A percentile compares a stretch with the other conserved stretches of the same genome.
These are phyloP conservation scores for Colletotrichum graminicola DNA, from an alignment of 2,329 filamentous ascomycete genomes.

Conservation along the genomic window DNA sequence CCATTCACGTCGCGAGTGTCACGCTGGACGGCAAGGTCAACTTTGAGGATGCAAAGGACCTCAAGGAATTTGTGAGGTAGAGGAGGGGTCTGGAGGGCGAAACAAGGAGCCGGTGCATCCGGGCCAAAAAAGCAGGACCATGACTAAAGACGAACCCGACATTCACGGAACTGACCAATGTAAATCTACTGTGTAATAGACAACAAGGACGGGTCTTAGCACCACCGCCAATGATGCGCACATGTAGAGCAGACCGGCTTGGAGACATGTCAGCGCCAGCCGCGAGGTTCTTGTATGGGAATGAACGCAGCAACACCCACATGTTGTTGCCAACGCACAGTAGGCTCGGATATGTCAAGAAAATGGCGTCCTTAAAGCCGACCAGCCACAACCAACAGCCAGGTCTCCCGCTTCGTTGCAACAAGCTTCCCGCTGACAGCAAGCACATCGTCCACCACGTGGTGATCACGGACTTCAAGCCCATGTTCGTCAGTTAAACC, in stretches of 20 bases:
- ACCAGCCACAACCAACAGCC: not conserved
- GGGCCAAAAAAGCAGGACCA: not conserved
- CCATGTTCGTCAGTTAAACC: not conserved
- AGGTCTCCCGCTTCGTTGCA: not conserved
- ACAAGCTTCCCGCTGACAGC: slow-evolving; percentile 18
- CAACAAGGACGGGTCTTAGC: not conserved
- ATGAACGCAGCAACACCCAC: not conserved
- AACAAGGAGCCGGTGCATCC: not conserved
- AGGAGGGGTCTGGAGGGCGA: slow-evolving; percentile 19
- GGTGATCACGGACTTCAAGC: not conserved
- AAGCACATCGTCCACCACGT: slow-evolving; percentile 20
- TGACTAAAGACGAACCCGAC: slow-evolving; percentile 12
- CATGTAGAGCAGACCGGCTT: not conserved
- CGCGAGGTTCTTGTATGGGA: not conserved
- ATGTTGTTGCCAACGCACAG: not conserved
- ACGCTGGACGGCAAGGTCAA: slow-evolving; percentile 74
- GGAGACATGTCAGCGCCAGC: not conserved
- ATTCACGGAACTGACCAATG: slow-evolving; percentile 27
- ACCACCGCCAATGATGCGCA: not conserved
- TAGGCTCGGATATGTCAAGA: slow-evolving; percentile 9
- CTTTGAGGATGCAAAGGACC: slow-evolving; percentile 70
- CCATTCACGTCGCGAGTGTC: slow-evolving; percentile 68
- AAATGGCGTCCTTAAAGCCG: not conserved
- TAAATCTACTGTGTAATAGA: slow-evolving; percentile 42
- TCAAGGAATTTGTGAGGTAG: slow-evolving; percentile 67